A percentile compares a stretch with the other conserved stretches of the same genome.
Evolutionary conservation across 1,284 basidiomycete genomes (phyloP).

Genomic region (Ustilago nuda): DNA sequence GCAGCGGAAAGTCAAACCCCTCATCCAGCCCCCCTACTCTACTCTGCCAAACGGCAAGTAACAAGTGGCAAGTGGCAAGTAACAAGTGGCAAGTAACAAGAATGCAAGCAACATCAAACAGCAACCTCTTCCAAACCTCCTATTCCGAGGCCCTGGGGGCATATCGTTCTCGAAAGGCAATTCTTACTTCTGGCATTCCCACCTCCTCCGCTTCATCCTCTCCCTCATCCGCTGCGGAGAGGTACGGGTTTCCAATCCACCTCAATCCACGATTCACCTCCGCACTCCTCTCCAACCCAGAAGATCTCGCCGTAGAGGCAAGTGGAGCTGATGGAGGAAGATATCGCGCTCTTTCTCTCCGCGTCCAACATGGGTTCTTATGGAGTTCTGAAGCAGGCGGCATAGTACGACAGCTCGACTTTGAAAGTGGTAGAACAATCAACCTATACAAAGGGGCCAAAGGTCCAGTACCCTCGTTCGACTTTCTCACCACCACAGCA

Average conservation of each 20-base stretch:
- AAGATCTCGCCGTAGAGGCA: conserved; percentile 29
- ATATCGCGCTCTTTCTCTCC: conserved; percentile 23
- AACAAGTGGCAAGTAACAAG: neutral
- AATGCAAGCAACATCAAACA: conserved; percentile 47
- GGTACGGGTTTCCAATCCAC: conserved; percentile 47
- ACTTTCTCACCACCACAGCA: neutral
- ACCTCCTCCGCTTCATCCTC: neutral
- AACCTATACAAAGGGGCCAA: conserved; percentile 36
- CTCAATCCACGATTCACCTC: conserved; percentile 24
- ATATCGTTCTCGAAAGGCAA: conserved; percentile 34
- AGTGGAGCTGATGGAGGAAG: conserved; percentile 38
- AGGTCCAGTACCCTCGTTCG: conserved; percentile 28
- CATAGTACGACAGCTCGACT: conserved; percentile 27
- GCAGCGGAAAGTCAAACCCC: neutral
- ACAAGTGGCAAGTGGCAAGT: conserved; percentile 35
- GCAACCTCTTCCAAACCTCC: conserved; percentile 50
- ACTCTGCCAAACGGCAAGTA: neutral
- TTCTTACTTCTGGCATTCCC: conserved; percentile 26
- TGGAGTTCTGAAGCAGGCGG: conserved; percentile 42
- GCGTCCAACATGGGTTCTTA: conserved; percentile 5
- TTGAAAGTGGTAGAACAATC: conserved; percentile 25
- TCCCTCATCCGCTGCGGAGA: neutral
- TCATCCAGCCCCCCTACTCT: neutral
- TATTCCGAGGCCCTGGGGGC: conserved; percentile 44
- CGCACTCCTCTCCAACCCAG: conserved; percentile 3